phyloP scores from a whole-genome alignment of 140 eudicot species.

The Anethum foeniculum region DNA sequence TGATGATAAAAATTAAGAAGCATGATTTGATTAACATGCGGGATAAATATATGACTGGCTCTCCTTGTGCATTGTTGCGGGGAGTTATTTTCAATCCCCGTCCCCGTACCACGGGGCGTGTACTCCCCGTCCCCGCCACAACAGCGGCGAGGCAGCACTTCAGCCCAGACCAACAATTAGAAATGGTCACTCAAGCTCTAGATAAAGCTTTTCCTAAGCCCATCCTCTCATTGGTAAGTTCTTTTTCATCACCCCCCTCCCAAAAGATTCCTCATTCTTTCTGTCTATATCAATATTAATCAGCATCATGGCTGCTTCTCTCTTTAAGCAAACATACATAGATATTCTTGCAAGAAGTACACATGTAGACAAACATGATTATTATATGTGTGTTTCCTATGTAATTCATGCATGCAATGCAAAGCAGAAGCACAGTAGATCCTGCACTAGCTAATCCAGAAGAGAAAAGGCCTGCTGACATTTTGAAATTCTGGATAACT shows the following conservation, averaged over 20 bases:
- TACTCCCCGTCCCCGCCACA: too few relatives aligned
- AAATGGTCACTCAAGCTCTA: slow-evolving; percentile 43
- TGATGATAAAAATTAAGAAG: not conserved
- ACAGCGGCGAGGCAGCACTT: slow-evolving; percentile 27
- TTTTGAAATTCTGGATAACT: too few relatives aligned
- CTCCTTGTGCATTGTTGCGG: too few relatives aligned
- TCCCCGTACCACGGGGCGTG: too few relatives aligned
- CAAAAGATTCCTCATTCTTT: not conserved
- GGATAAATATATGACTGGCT: slow-evolving; percentile 1
- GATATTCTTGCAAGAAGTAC: not conserved
- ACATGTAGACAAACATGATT: too few relatives aligned
- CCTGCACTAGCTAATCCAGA: slow-evolving; percentile 39
- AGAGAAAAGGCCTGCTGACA: slow-evolving; percentile 2
- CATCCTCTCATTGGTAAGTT: slow-evolving; percentile 50
- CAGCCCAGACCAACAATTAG: slow-evolving; percentile 39
- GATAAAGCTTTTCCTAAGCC: slow-evolving; percentile 56
- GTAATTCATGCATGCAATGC: slow-evolving; percentile 43
- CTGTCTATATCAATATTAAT: not conserved
- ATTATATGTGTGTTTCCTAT: slow-evolving; percentile 12
- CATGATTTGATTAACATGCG: not conserved
- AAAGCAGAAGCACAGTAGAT: slow-evolving; percentile 34
- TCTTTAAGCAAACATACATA: not conserved
- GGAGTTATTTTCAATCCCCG: too few relatives aligned
- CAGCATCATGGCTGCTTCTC: not conserved
- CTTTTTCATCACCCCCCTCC: not conserved